Base-by-base conservation (phyloP, 1,139 yeast genomes). In the Pichia sp. region DNA sequence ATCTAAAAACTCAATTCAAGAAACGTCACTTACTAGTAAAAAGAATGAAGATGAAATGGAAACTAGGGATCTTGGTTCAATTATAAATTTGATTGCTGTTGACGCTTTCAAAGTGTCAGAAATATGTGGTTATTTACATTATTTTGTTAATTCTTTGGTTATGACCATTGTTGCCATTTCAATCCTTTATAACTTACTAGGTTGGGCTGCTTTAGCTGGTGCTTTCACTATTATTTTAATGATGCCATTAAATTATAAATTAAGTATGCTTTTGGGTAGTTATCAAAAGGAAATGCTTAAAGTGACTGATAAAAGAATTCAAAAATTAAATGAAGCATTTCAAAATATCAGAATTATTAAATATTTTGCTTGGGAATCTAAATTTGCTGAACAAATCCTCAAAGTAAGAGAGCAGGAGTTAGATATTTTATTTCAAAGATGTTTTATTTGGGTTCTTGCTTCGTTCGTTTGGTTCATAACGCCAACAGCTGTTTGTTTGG, bases 21-120 rank as follows among this genome's bases (percentile, higher is more conserved):
- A n/a, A n/a, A n/a, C n/a, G n/a, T n/a, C n/a, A n/a, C n/a, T n/a
- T n/a, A n/a, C n/a, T n/a, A n/a, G 51, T 6, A 48, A 30, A 10
- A 56, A 50, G 2, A 55, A 49, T 6, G 48, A 48, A 9, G 51
- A 65, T n/a, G 62, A 63, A n/a, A 55, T 58, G 2, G 61, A 26
- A 26, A 6, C 28, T 26, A 26, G n/a, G n/a, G 92, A 87, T 60
- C 64, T 87, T 48, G 98, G 98, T 55, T 92, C 96, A 9, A 87
- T 92, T 53, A 89, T 92, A 60, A 90, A 90, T 61, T 73, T 90
- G 56, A 89, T 90, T 96, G 87, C 97, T 31, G 90, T 90, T 45
- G 98, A 90, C 68, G 92, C 97, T 7, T 87, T 85, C 67, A 87
- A 89, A 63, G 87, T 92, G 25, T 82, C 96, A 32, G 97, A 89